Base-by-base conservation (phyloP, 1,284 basidiomycete genomes). In the Tilletia indica region DNA sequence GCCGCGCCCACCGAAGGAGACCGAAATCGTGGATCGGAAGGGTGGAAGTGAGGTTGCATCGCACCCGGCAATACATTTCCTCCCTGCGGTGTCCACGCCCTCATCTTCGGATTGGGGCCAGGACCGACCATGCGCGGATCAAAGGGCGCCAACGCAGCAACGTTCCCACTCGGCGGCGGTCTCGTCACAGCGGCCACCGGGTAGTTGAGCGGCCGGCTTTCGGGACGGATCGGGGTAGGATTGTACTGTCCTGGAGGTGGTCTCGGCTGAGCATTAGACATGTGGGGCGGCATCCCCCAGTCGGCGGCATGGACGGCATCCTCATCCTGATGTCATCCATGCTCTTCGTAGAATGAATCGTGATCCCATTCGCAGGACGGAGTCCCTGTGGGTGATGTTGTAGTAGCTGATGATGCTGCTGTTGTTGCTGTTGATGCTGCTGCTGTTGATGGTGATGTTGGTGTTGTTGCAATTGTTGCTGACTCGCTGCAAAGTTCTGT, bases 241-340 rank as follows among this genome's bases (percentile, higher is more conserved):
- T 64, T 25, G 39, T 64, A 64, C 36, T 64, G 61, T 16, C 14
- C 34, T 39, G 61, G 34, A 39, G 61, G 61, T 64, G 61, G 61
- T 64, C 61, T 42, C n/a, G 38, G 16, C 38, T 64, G 61, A 38
- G 34, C 16, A 21, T 4, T 16, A 3, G 61, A 16, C 36, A n/a
- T 38, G 8, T 25, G 61, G 39, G 19, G 12, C 38, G 68, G 68
- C 21, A 68, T 54, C 8, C 48, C 48, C 68, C 68, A 11, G 68
- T n/a, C 9, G 48, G 68, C 34, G 48, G 48, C 47, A 51, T 51
- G 12, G 21, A 48, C 4, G 68, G 68, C 48, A 51, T 31, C 12
- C 68, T 21, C 45, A 51, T 51, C 21, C 68, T 21, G 19, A 68
- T 48, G 36, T 68, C 68, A 36, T 68, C 68, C 68, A 68, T 68